phyloP scores from a whole-genome alignment of 169 alveolate species.

The Cryptosporidium muris region DNA sequence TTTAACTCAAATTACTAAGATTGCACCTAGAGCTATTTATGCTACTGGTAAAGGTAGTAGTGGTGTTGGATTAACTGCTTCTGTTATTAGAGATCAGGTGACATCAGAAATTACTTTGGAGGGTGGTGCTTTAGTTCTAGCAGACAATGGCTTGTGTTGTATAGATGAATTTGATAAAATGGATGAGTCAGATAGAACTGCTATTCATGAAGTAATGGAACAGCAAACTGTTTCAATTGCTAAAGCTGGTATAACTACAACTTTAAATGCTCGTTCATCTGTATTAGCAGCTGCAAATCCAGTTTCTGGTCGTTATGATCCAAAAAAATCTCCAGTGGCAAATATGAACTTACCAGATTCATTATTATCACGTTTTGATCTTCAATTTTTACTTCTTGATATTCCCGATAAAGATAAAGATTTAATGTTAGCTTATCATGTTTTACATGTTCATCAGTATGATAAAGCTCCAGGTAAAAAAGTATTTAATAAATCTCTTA shows the following conservation, averaged over 20 bases:
- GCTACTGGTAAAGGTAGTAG: slow-evolving; percentile 96
- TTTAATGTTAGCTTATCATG: slow-evolving; percentile 90
- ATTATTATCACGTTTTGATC: slow-evolving; percentile 94
- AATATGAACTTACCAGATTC: slow-evolving; percentile 98
- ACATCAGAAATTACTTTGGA: slow-evolving; percentile 90
- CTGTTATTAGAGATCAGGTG: slow-evolving; percentile 93
- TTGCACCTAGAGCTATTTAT: slow-evolving; percentile 92
- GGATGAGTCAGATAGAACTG: slow-evolving; percentile 97
- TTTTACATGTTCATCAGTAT: slow-evolving; percentile 88
- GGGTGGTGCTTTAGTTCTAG: slow-evolving; percentile 98
- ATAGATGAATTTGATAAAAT: slow-evolving; percentile 98
- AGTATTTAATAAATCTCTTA: background rate
- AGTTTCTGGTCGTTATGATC: slow-evolving; percentile 93
- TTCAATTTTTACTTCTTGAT: slow-evolving; percentile 88
- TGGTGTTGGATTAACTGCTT: slow-evolving; percentile 99
- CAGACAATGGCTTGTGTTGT: slow-evolving; percentile 97
- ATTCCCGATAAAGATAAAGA: slow-evolving; percentile 88
- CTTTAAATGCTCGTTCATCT: slow-evolving; percentile 89
- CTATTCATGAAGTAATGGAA: slow-evolving; percentile 98
- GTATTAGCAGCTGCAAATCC: slow-evolving; percentile 99
- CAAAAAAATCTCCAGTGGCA: slow-evolving; percentile 88
- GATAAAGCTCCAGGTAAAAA: slow-evolving; percentile 62
- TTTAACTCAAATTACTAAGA: slow-evolving; percentile 87
- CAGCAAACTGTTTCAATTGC: slow-evolving; percentile 98
- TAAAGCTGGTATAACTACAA: slow-evolving; percentile 94